phyloP scores from a whole-genome alignment of 768 basidiomycete species.

The Pleurotus giganteus region DNA sequence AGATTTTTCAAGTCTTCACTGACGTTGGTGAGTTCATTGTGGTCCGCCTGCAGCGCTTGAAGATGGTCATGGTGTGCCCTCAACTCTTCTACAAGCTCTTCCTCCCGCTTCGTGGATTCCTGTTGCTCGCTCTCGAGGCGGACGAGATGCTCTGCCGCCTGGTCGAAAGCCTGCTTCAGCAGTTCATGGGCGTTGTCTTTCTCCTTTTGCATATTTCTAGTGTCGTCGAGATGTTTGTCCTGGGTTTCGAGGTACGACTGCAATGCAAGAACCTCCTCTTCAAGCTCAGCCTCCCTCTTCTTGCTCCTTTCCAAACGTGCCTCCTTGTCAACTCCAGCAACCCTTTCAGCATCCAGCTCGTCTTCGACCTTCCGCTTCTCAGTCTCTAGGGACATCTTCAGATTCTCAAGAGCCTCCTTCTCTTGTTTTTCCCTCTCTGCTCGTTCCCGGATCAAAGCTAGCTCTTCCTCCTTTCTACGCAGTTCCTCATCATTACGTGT shows the following conservation, averaged over 20 bases:
- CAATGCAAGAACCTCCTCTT: constrained; percentile 78
- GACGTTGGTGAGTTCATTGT: constrained; percentile 61
- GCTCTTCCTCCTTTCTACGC: constrained; percentile 80
- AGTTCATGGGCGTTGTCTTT: constrained; percentile 76
- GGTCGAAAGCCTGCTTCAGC: constrained; percentile 70
- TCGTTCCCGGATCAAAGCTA: constrained; percentile 75
- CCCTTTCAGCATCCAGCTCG: constrained; percentile 79
- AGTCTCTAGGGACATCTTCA: constrained; percentile 79
- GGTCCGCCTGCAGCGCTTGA: constrained; percentile 52
- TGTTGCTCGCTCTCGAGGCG: constrained; percentile 77
- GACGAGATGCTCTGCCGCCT: constrained; percentile 85
- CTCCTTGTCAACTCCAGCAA: constrained; percentile 81
- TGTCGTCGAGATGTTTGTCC: constrained; percentile 83
- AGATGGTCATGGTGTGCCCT: constrained; percentile 57
- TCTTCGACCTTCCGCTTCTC: constrained; percentile 84
- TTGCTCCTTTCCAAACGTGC: constrained; percentile 78
- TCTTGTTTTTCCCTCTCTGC: constrained; percentile 87
- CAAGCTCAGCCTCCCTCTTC: constrained; percentile 78
- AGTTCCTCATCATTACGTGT: constrained; percentile 93
- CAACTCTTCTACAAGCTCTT: constrained; percentile 57
- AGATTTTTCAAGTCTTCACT: constrained; percentile 70
- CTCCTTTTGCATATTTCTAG: constrained; percentile 74
- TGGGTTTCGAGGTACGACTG: constrained; percentile 83
- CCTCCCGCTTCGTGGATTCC: constrained; percentile 63
- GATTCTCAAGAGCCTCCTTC: constrained; percentile 69